Base-by-base conservation (phyloP, 306 rosid genomes). In the Trifolium pratense region DNA sequence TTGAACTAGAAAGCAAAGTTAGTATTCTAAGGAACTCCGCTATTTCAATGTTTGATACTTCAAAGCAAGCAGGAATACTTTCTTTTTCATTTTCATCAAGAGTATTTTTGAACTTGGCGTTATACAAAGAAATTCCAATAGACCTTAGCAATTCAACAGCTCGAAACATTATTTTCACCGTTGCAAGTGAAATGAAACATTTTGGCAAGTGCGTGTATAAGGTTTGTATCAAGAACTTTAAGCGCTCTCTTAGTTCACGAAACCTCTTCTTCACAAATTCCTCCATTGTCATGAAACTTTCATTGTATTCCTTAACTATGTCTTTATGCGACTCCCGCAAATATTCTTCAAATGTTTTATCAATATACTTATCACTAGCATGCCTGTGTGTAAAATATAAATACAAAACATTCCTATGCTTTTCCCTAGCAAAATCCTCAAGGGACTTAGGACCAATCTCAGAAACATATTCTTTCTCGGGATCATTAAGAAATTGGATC, bases 181-280 rank as follows among this genome's bases (percentile, higher is more conserved):
- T 71, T 56, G 39, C 59, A 2, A 76, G 34, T 8, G 84, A 77
- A 43, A 87, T 69, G 37, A 67, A 32, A 37, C 84, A 74, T 12
- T 83, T 84, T 4, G 90, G 96, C 14, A 89, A 12, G 42, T 87
- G 90, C 0, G 85, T 87, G 8, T 23, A 79, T 43, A 89, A 36
- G 2, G 66, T 61, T 6, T 65, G 69, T 18, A 77, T 59, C 34
- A 12, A 65, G 14, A 11, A 37, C 14, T 67, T 45, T 5, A 89
- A 81, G 3, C 51, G 20, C 65, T 58, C 29, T 7, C 29, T 20
- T 1, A 85, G 53, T 15, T 14, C 55, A 0, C 6, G 26, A 29
- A 83, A 82, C n/a, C 5, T 71, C 20, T 74, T 7, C 79, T 68
- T 81, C 0, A 85, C 52, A 74, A 81, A 88, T 42, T 70, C 18